Evolutionary conservation across 768 basidiomycete genomes (phyloP).

Genomic region (Kondoa malvinella): DNA sequence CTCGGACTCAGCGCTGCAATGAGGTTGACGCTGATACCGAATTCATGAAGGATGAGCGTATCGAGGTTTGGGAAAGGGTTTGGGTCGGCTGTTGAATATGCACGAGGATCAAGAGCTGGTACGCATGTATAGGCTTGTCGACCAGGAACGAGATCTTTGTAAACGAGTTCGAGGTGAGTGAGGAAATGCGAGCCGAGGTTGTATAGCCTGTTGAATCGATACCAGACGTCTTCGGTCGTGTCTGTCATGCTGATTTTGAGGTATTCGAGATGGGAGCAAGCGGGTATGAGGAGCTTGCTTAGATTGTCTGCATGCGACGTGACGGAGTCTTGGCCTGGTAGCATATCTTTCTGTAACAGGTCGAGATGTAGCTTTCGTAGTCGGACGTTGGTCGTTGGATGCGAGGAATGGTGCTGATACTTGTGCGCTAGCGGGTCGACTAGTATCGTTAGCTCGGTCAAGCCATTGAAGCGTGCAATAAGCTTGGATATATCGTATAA

Average conservation of each 20-base stretch:
- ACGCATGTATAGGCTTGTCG: not conserved
- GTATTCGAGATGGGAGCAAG: not conserved
- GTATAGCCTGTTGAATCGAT: not conserved
- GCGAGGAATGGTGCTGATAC: not conserved
- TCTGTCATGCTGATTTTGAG: not conserved
- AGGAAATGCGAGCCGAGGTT: not conserved
- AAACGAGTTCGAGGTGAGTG: not conserved
- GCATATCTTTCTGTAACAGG: not conserved
- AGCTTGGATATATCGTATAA: not conserved
- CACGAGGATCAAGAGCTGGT: not conserved
- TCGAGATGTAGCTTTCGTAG: not conserved
- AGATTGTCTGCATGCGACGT: not conserved
- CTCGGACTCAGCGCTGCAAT: not conserved
- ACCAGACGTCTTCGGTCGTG: not conserved
- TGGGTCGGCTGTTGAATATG: not conserved
- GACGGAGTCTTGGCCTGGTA: not conserved
- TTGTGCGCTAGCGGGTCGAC: not conserved
- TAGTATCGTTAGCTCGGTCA: not conserved
- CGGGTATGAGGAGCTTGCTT: not conserved
- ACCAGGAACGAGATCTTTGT: not conserved
- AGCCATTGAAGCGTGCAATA: not conserved
- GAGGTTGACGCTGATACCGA: not conserved
- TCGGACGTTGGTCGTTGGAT: not conserved
- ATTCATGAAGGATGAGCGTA: not conserved
- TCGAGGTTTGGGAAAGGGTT: not conserved